Evolutionary conservation across 1,139 yeast species (phyloP).

Genomic region (Lodderomyces metapsilosis): DNA sequence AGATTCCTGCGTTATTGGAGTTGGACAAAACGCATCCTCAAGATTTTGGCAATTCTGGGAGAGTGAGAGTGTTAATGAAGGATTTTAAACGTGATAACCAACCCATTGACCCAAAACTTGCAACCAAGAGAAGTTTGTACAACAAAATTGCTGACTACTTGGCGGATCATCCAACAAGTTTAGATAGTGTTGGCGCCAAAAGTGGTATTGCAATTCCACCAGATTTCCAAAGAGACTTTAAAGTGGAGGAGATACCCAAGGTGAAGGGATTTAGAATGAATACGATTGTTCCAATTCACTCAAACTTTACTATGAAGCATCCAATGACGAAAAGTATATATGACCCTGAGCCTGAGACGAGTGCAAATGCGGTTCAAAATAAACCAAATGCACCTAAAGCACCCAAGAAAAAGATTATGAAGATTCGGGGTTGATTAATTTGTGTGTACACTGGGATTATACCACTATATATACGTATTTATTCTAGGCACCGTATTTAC

Average conservation of each 20-base stretch:
- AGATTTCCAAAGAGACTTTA: conserved; percentile 50
- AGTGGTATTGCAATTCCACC: conserved; percentile 61
- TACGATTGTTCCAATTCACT: conserved; percentile 80
- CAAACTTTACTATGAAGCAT: conserved; percentile 75
- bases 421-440: conserved; percentile 34
- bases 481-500: conserved; percentile 41
- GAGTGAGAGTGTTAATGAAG: conserved; percentile 73
- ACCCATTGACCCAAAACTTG: conserved; percentile 35
- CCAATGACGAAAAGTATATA: conserved; percentile 78
- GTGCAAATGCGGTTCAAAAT: conserved; percentile 16
- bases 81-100: conserved; percentile 42
- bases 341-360: conserved; percentile 50
- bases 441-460: background rate
- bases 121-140: conserved; percentile 68
- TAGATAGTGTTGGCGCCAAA: conserved; percentile 52
- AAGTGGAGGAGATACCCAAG: conserved; percentile 64
- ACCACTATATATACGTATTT: background rate
- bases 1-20: conserved; percentile 61
- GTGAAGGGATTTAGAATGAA: conserved; percentile 87
- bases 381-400: conserved; percentile 43
- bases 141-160: conserved; percentile 62
- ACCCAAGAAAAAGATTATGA: conserved; percentile 54
- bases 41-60: conserved; percentile 96
- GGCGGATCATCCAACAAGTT: conserved; percentile 67
- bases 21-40: conserved; percentile 91